Conservation (phyloP, 176 grass and related monocot genomes). For the Triticum monococcum region DNA sequence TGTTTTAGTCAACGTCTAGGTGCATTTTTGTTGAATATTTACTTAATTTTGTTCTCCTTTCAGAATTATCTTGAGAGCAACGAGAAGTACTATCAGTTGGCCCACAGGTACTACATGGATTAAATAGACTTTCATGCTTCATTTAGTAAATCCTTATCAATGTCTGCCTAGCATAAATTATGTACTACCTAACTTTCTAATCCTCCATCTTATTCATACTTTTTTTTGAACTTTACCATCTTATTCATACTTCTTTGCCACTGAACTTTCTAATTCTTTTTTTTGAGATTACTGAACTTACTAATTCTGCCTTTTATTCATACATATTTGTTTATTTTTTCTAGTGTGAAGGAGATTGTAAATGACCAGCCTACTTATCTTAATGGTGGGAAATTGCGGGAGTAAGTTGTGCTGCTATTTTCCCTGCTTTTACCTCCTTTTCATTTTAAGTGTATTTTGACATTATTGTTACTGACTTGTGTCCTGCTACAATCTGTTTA, state of each 20-base stretch:
- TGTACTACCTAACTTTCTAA: slow-evolving; percentile 6
- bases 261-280: background rate
- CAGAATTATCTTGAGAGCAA: slow-evolving; percentile 99
- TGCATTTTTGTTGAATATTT: slow-evolving; percentile 27
- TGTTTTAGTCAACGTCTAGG: slow-evolving; percentile 21
- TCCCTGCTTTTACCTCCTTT: background rate
- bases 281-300: background rate
- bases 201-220: background rate
- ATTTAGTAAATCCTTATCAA: background rate
- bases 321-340: slow-evolving; percentile 41
- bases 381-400: slow-evolving; percentile 86
- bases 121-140: slow-evolving; percentile 30
- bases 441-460: background rate
- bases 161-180: background rate
- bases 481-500: background rate
- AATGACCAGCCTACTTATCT: slow-evolving; percentile 83
- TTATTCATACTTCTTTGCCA: slow-evolving; percentile 32
- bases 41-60: slow-evolving; percentile 35
- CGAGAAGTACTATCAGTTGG: slow-evolving; percentile 95
- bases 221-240: background rate
- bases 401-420: slow-evolving; percentile 54
- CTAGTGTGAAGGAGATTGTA: slow-evolving; percentile 93
- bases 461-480: background rate
- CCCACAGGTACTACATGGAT: slow-evolving; percentile 71
- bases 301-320: background rate